Conservation (phyloP, 371 early-diverging fungal genomes). For the Circinella umbellata region DNA sequence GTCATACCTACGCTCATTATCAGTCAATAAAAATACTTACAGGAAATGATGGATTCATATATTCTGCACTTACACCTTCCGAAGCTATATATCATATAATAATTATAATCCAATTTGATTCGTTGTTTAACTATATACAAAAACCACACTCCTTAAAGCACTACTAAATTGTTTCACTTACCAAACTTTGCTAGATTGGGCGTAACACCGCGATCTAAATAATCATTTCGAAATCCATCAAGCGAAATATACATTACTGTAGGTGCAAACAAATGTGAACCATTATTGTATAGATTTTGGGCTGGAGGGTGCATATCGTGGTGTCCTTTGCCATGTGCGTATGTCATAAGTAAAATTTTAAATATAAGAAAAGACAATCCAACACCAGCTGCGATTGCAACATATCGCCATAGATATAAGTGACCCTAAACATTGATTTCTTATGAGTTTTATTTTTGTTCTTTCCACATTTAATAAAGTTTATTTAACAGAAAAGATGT, state of each 20-base stretch:
- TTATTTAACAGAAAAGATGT: no score
- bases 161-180: slow-evolving; percentile 20
- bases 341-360: slow-evolving; percentile 25
- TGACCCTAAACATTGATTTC: background rate
- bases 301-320: slow-evolving; percentile 17
- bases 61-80: slow-evolving; percentile 60
- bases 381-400: slow-evolving; percentile 24
- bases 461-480: no score
- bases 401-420: slow-evolving; percentile 18
- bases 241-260: slow-evolving; percentile 88
- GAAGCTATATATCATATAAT: slow-evolving; percentile 30
- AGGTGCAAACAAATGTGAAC: slow-evolving; percentile 71
- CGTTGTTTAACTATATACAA: no score
- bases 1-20: background rate
- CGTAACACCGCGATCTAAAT: slow-evolving; percentile 76
- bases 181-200: slow-evolving; percentile 70
- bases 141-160: no score
- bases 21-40: slow-evolving; percentile 30
- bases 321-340: slow-evolving; percentile 11
- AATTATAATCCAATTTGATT: background rate
- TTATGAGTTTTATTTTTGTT: no score
- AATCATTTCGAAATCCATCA: slow-evolving; percentile 92
- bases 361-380: slow-evolving; percentile 36
- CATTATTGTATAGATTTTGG: slow-evolving; percentile 56
- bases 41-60: slow-evolving; percentile 80